Conservation (phyloP, 2,329 filamentous ascomycete genomes). For the Plectosphaerella sp. region DNA sequence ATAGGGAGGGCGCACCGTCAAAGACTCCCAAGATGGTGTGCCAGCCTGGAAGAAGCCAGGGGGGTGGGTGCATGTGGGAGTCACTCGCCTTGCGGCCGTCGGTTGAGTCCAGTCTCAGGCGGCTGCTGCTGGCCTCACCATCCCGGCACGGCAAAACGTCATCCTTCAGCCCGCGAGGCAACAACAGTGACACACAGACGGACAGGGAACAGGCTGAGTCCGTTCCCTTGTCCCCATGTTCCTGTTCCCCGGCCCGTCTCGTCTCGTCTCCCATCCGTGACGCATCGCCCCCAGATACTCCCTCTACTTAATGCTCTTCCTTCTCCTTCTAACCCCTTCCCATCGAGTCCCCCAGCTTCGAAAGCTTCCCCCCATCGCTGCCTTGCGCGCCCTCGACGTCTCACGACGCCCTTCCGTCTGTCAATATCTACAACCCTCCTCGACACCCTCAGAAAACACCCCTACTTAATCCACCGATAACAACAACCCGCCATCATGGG, state of each 20-base stretch:
- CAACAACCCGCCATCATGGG: constrained; percentile 5
- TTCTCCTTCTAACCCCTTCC: too few species aligned
- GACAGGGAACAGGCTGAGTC: too few species aligned
- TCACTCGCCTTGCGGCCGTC: not conserved
- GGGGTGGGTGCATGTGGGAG: not conserved
- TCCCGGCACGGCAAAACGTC: too few species aligned
- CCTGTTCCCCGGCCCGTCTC: too few species aligned
- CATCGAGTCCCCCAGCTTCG: not conserved
- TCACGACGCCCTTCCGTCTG: not conserved
- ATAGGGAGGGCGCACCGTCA: not conserved
- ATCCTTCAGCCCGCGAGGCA: too few species aligned
- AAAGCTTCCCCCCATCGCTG: not conserved
- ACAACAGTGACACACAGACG: too few species aligned
- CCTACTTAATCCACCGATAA: not conserved
- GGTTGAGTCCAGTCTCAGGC: too few species aligned
- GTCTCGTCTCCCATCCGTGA: too few species aligned
- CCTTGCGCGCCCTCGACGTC: not conserved
- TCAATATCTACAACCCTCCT: not conserved
- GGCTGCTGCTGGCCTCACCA: too few species aligned
- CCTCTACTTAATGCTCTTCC: too few species aligned
- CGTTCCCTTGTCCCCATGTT: too few species aligned
- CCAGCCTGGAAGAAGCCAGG: not conserved
- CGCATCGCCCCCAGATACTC: too few species aligned
- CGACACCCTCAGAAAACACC: not conserved
- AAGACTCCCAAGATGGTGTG: not conserved